These are phyloP conservation scores for Discostella pseudostelligera DNA, from an alignment of 108 stramenopile genomes.

Conservation along the genomic window DNA sequence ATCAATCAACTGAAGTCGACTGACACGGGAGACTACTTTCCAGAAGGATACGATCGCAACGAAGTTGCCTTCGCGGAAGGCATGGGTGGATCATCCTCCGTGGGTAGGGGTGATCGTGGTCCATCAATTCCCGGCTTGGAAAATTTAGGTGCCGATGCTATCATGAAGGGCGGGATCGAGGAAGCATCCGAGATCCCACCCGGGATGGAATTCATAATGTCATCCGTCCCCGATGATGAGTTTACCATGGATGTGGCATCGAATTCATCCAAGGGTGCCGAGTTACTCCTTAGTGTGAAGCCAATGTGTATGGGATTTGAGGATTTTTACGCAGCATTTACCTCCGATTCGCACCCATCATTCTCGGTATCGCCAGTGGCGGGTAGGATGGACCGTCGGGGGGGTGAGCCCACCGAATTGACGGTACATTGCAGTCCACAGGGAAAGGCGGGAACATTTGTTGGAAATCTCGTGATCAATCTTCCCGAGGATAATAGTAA, in stretches of 20 bases:
- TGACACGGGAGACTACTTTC: slow-evolving; percentile 82
- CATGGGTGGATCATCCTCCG: slow-evolving; percentile 58
- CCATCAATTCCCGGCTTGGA: slow-evolving; percentile 82
- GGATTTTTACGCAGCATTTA: slow-evolving; percentile 78
- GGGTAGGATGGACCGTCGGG: slow-evolving; percentile 83
- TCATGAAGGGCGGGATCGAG: slow-evolving; percentile 67
- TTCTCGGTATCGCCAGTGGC: slow-evolving; percentile 64
- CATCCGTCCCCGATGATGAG: slow-evolving; percentile 69
- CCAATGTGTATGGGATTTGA: slow-evolving; percentile 88
- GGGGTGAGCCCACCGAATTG: slow-evolving; percentile 69
- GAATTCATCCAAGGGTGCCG: slow-evolving; percentile 41
- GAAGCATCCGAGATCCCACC: slow-evolving; percentile 65
- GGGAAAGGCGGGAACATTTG: slow-evolving; percentile 64
- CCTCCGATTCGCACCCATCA: slow-evolving; percentile 70
- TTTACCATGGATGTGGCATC: slow-evolving; percentile 61
- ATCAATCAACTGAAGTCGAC: slow-evolving; percentile 42
- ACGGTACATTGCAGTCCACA: slow-evolving; percentile 56
- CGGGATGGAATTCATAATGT: slow-evolving; percentile 79
- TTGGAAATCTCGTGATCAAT: slow-evolving; percentile 75
- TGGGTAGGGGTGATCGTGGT: slow-evolving; percentile 45
- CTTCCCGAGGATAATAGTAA: slow-evolving; percentile 83
- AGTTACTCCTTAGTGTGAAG: slow-evolving; percentile 48
- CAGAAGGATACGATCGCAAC: slow-evolving; percentile 73
- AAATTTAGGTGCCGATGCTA: slow-evolving; percentile 69
- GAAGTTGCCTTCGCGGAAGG: slow-evolving; percentile 64